A percentile compares a stretch with the other conserved stretches of the same genome.
These are phyloP conservation scores for Pleurotus platypus DNA, from an alignment of 768 basidiomycete genomes.

Conservation along the genomic window DNA sequence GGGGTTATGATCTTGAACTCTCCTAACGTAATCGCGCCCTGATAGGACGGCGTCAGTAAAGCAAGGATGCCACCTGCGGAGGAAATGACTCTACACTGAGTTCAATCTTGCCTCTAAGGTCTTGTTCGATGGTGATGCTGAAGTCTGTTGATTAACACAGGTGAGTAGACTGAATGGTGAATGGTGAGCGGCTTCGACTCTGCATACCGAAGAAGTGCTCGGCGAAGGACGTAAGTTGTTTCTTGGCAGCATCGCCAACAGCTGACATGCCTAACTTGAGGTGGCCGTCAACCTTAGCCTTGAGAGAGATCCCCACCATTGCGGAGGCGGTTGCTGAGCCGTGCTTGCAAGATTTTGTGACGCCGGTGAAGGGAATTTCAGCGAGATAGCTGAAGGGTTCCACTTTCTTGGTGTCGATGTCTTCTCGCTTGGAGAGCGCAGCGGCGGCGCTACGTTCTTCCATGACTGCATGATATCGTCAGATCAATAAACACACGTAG, in stretches of 20 bases:
- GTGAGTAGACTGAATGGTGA: no score
- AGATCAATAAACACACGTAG: no score
- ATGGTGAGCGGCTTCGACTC: not conserved
- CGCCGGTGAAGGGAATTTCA: not conserved
- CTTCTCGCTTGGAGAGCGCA: no score
- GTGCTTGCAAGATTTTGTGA: not conserved
- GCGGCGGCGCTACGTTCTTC: not conserved
- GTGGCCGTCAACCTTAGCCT: not conserved
- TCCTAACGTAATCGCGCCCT: not conserved
- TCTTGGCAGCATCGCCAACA: slow-evolving; percentile 2
- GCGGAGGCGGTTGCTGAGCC: not conserved
- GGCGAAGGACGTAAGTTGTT: not conserved
- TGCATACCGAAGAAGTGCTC: not conserved
- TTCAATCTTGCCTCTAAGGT: not conserved
- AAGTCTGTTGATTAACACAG: not conserved
- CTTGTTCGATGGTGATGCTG: not conserved
- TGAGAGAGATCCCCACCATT: not conserved
- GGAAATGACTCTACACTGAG: not conserved
- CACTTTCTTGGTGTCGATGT: no score
- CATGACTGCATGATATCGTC: not conserved
- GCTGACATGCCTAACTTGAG: not conserved
- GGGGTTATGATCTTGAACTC: not conserved
- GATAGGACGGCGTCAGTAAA: not conserved
- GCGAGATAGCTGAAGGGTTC: not conserved
- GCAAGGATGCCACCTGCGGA: not conserved